Evolutionary conservation across 2,329 filamentous ascomycete species (phyloP).

Genomic region (Ascochyta rabiei): DNA sequence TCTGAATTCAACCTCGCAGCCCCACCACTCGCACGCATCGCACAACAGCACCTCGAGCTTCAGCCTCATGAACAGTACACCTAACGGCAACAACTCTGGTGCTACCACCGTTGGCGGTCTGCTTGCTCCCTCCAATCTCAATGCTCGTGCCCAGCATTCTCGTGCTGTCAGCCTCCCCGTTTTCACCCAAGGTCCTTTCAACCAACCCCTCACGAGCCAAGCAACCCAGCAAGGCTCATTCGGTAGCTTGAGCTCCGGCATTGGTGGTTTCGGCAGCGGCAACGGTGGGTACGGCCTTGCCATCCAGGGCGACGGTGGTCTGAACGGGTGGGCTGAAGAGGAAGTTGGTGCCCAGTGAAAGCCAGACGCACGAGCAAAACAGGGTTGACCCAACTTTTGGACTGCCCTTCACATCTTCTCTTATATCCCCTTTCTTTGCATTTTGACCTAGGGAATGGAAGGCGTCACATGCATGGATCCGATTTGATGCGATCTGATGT

Average conservation of each 20-base stretch:
- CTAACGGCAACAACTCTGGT: constrained; percentile 52
- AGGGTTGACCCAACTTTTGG: constrained; percentile 6
- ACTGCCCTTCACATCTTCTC: constrained; percentile 12
- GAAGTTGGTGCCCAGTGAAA: constrained; percentile 62
- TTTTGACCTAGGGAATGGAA: constrained; percentile 19
- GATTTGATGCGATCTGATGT: constrained; percentile 17
- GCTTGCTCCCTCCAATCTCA: constrained; percentile 71
- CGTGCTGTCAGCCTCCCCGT: constrained; percentile 88
- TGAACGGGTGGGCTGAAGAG: constrained; percentile 69
- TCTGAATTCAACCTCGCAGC: constrained; percentile 67
- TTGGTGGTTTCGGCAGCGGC: constrained; percentile 61
- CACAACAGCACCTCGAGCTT: constrained; percentile 59
- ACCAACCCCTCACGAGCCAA: constrained; percentile 48
- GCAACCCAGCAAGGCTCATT: constrained; percentile 56
- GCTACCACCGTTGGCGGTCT: constrained; percentile 77
- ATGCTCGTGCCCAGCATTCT: constrained; percentile 67
- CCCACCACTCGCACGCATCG: constrained; percentile 65
- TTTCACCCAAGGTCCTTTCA: constrained; percentile 66
- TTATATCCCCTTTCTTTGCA: constrained; percentile 23
- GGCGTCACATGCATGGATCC: constrained; percentile 17
- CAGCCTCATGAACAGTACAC: constrained; percentile 54
- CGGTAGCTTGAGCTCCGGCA: constrained; percentile 63
- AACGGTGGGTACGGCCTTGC: constrained; percentile 65
- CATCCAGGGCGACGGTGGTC: constrained; percentile 62
- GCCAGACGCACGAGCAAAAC: not conserved